Base-by-base conservation (phyloP, 2,329 filamentous ascomycete species). In the Parastagonospora nodorum region DNA sequence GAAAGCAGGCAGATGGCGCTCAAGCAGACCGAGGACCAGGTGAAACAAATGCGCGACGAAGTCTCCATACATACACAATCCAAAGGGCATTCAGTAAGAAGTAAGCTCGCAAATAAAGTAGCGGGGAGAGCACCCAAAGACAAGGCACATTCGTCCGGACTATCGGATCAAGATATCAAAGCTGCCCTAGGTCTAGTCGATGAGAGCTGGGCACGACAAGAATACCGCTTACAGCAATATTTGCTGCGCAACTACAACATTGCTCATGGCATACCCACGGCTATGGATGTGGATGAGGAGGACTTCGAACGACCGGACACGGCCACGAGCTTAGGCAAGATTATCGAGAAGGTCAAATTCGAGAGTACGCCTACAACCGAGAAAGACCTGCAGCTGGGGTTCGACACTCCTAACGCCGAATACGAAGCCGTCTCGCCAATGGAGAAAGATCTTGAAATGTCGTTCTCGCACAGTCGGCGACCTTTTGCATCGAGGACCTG, bases 1-100 rank as follows among this genome's bases (percentile, higher is more conserved):
- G 78, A 82, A 55, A 85, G 88, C 54, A 80, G 86, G 40, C 76
- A 79, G 19, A 78, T 82, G 58, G 83, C 86, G 2, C 79, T 89
- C 51, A 84, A 84, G 53, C 81, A 78, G 56, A 80, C 84, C 2
- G 80, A 82, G 50, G 77, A 80, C 40, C 81, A 84, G 58, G 78
- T 84, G 41, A 81, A 82, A 56, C 76, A 75, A 28, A 77, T 83
- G 60, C 75, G 78, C 44, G 77, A 80, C 31, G 74, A 77, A 12
- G 42, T 50, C 2, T 55, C 60, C 0, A 45, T 54, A 8, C 58
- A 60, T 14, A 53, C 48, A 39, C 69, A 60, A 51, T 67, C 48
- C 33, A 75, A 68, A 51, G 60, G 61, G 2, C 32, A 63, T 1
- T 76, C 66, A 7, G 63, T 74, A 8, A 67, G 72, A 29, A 71